Evolutionary conservation across 1,284 basidiomycete species (phyloP).

Genomic region (Sanghuangporus sanghuang): DNA sequence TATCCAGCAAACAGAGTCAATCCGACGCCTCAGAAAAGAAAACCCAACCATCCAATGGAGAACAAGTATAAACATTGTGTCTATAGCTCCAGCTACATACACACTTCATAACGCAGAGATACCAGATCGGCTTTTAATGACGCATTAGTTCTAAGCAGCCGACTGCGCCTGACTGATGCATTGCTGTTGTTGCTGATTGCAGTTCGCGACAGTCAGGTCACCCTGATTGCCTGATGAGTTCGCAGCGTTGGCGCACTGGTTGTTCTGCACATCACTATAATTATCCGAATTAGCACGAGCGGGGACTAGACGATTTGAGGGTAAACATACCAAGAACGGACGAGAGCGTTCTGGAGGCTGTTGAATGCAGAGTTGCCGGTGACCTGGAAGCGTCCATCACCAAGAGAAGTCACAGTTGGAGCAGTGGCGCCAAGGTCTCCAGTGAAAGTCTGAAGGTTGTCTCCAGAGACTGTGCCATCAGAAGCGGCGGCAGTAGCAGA

Average conservation of each 20-base stretch:
- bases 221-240: conserved; percentile 33
- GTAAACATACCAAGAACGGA: conserved; percentile 39
- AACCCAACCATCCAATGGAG: neutral
- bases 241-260: conserved; percentile 43
- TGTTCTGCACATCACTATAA: conserved; percentile 48
- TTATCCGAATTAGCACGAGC: neutral
- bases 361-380: conserved; percentile 45
- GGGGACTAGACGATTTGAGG: neutral
- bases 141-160: neutral
- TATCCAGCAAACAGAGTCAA: neutral
- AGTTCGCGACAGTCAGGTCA: conserved; percentile 43
- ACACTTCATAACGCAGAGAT: neutral
- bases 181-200: conserved; percentile 42
- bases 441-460: conserved; percentile 55
- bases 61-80: neutral
- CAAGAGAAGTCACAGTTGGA: conserved; percentile 40
- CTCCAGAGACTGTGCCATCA: conserved; percentile 22
- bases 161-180: conserved; percentile 32
- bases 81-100: neutral
- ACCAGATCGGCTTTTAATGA: neutral
- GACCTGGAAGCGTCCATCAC: conserved; percentile 43
- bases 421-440: conserved; percentile 38
- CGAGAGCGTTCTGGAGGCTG: conserved; percentile 44
- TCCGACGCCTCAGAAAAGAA: neutral
- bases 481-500: neutral